Percentiles rank a stretch among this genome's conserved stretches.
phyloP scores from a whole-genome alignment of 176 grass and related monocot species.

The Rhipidocladum racemiflorum region DNA sequence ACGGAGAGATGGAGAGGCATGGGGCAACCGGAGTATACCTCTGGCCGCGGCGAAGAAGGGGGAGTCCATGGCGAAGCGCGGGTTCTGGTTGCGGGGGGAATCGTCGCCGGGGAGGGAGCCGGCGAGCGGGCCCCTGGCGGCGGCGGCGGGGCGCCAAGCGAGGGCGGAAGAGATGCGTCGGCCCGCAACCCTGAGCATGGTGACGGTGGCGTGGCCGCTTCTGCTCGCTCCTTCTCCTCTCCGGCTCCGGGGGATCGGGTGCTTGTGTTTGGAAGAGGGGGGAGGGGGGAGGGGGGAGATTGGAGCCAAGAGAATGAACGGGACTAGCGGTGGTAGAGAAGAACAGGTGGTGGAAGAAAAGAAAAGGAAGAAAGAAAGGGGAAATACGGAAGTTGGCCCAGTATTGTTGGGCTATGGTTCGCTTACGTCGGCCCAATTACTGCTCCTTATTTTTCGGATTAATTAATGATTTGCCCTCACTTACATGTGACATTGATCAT shows the following conservation, averaged over 20 bases:
- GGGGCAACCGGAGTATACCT: not conserved
- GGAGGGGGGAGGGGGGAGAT: too few relatives aligned
- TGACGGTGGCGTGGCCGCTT: not conserved
- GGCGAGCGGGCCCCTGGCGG: slow-evolving; percentile 20
- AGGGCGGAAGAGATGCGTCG: slow-evolving; percentile 43
- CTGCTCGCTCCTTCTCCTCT: not conserved
- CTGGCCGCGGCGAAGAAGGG: slow-evolving; percentile 39
- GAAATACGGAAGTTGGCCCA: too few relatives aligned
- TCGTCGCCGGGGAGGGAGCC: slow-evolving; percentile 26
- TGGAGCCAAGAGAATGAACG: too few relatives aligned
- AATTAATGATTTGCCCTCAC: too few relatives aligned
- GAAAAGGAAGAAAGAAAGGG: too few relatives aligned
- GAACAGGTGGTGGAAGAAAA: too few relatives aligned
- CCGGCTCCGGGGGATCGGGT: slow-evolving; percentile 19
- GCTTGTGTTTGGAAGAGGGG: not conserved
- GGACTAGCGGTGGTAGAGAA: too few relatives aligned
- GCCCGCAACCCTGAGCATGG: slow-evolving; percentile 56
- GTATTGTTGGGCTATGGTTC: too few relatives aligned
- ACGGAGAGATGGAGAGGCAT: not conserved
- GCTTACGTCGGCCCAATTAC: too few relatives aligned
- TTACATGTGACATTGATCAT: too few relatives aligned
- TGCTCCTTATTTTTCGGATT: too few relatives aligned
- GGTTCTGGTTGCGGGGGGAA: not conserved
- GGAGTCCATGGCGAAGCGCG: slow-evolving; percentile 4
- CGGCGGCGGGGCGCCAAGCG: slow-evolving; percentile 39